Evolutionary conservation across 2,329 filamentous ascomycete species (phyloP).

Genomic region (Trichoderma sp.): DNA sequence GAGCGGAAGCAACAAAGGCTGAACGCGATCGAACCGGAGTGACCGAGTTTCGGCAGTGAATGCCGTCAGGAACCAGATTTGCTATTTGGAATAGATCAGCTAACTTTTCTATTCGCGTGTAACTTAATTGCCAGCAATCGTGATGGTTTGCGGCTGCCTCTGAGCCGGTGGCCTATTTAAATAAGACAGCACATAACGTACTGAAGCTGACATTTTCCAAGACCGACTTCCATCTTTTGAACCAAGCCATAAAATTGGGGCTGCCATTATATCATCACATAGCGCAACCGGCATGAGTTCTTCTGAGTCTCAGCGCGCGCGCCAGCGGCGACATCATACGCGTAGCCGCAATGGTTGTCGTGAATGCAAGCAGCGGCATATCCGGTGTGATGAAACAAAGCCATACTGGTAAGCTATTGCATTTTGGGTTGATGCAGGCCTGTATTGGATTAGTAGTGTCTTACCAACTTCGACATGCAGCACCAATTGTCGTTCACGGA

Average conservation of each 20-base stretch:
- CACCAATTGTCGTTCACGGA: background rate
- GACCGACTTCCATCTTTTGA: background rate
- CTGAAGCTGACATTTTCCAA: background rate
- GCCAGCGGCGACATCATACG: background rate
- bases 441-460: background rate
- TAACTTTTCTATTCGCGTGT: background rate
- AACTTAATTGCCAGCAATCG: background rate
- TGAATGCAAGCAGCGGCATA: background rate
- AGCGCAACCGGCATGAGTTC: background rate
- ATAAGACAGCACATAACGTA: background rate
- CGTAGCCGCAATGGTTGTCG: slow-evolving; percentile 1
- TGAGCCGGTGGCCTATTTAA: background rate
- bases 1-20: background rate
- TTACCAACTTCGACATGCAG: background rate
- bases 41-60: background rate
- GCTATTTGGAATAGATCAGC: background rate
- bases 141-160: background rate
- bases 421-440: background rate
- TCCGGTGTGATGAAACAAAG: background rate
- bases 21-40: background rate
- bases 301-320: background rate
- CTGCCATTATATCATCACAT: background rate
- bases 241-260: background rate
- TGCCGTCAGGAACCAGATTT: background rate
- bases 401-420: background rate